phyloP scores from a whole-genome alignment of 1,284 basidiomycete species.

The Boletus mariae region DNA sequence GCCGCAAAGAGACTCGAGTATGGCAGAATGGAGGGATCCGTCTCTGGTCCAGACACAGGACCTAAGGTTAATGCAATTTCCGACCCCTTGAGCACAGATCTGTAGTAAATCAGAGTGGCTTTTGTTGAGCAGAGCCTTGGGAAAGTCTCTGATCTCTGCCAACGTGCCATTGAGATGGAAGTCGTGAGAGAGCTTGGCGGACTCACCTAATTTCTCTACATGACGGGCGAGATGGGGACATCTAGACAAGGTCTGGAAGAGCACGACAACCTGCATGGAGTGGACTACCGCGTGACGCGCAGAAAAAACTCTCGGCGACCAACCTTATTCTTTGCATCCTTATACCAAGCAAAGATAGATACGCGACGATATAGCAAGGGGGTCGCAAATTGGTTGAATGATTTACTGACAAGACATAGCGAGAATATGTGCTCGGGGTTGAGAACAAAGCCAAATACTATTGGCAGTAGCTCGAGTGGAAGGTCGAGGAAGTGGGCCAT shows the following conservation, averaged over 20 bases:
- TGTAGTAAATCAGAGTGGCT: conserved; percentile 35
- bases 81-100: conserved; percentile 46
- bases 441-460: conserved; percentile 47
- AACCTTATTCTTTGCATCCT: conserved; percentile 56
- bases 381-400: conserved; percentile 48
- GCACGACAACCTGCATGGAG: conserved; percentile 41
- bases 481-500: conserved; percentile 46
- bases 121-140: conserved; percentile 41
- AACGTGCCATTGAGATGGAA: conserved; percentile 1
- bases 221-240: conserved; percentile 49
- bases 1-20: conserved; percentile 47
- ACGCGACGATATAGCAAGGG: conserved; percentile 52
- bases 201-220: conserved; percentile 54
- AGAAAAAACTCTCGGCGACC: neutral
- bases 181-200: neutral
- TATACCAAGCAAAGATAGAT: conserved; percentile 66
- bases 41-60: conserved; percentile 74
- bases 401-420: conserved; percentile 52
- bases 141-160: conserved; percentile 64
- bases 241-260: conserved; percentile 50
- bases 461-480: conserved; percentile 57
- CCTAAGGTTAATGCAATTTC: conserved; percentile 56
- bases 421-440: conserved; percentile 50
- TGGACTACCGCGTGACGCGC: neutral
- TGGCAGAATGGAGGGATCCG: conserved; percentile 56